These are phyloP conservation scores for Usnea hakonensis DNA, from an alignment of 495 filamentous ascomycete species.

Conservation along the genomic window DNA sequence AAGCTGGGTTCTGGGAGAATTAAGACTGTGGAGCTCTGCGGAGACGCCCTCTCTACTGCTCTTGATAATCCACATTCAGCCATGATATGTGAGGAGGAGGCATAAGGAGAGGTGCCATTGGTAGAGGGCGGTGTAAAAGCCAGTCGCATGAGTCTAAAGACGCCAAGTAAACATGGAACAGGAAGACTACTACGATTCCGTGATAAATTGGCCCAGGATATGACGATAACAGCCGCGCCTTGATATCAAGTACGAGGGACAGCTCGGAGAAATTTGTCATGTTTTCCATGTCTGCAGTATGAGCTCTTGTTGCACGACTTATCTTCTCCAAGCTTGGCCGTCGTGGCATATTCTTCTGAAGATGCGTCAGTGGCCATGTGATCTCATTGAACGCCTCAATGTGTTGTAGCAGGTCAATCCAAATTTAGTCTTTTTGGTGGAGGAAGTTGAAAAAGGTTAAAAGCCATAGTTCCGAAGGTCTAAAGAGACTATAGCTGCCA, in stretches of 20 bases:
- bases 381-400: conserved; percentile 4
- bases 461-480: background rate
- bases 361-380: conserved; percentile 9
- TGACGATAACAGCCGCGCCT: background rate
- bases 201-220: background rate
- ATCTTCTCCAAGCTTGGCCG: background rate
- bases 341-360: conserved; percentile 4
- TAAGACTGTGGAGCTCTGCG: background rate
- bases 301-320: background rate
- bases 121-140: conserved; percentile 1
- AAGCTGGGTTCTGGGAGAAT: background rate
- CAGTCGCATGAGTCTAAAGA: conserved; percentile 7
- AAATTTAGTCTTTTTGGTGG: background rate
- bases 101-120: background rate
- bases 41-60: background rate
- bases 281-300: background rate
- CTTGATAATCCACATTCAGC: conserved; percentile 3
- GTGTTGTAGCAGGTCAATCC: background rate
- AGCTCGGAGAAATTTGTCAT: background rate
- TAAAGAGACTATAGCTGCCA: background rate
- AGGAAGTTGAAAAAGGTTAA: background rate
- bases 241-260: background rate
- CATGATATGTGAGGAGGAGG: background rate
- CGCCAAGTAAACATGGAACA: background rate
- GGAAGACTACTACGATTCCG: background rate